Evolutionary conservation across 2,329 filamentous ascomycete species (phyloP), one percentile per base, ranked within the genome.

Genomic region (Lecanosticta acicola): DNA sequence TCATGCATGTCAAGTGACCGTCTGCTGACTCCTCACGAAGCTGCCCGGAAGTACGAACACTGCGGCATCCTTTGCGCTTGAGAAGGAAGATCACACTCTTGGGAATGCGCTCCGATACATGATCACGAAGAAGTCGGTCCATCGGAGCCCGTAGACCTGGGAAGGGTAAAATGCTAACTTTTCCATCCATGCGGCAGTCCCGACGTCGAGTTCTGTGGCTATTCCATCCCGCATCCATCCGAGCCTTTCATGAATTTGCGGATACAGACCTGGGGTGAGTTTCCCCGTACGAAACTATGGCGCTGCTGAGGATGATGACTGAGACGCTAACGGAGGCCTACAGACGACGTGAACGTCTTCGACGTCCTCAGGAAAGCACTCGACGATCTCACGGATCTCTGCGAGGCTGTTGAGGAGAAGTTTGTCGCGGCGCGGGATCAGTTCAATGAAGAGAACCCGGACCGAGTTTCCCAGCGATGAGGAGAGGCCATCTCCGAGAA

Each of bases 171-270:
- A 45, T 24, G 13, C 17, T 34, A 29, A 20, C 8, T n/a, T n/a
- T n/a, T n/a, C n/a, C n/a, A n/a, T n/a, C n/a, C n/a, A n/a, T n/a
- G 9, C 14, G 13, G 43, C 55, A 97, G 91, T 67, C 91, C 93
- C 21, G 82, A 93, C 54, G 93, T 98, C 49, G 93, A 98, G 67
- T 96, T 98, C 71, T 97, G 93, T 69, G 93, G 91, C 50, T 98
- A 98, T 69, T 87, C 91, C 5, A 97, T 98, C 51, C 93, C 93
- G 21, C 93, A 98, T 70, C 93, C 93, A 41, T 94, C 90, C 32
- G 93, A 98, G 69, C 74, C 83, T 33, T 93, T 94, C 71, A 95
- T 98, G 91, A 95, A 97, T 64, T 74, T 98, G 51, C 81, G 93
- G 61, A 97, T 98, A 53, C 93, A 98, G 70, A 98, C 91, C 56